Evolutionary conservation across 257 asterid species (phyloP), one percentile per base, ranked within the genome.

Genomic region (Jacaranda mimosifolia): DNA sequence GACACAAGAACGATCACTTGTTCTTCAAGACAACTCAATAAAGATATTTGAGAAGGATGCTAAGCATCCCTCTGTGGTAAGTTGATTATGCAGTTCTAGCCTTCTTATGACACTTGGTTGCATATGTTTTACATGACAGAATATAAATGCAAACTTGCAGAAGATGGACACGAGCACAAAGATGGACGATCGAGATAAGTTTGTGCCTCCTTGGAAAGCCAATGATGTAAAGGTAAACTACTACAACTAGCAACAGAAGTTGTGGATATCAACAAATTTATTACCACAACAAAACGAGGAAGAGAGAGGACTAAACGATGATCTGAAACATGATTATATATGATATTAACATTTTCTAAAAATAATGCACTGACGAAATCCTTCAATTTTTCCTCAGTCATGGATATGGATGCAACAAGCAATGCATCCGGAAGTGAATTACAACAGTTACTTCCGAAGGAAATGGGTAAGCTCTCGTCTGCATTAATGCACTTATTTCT

Each of bases 381-480:
- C 8, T 77, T 39, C 35, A 43, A 35, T 18, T 48, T 76, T 45
- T 74, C 58, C 45, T 48, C 79, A 94, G 98, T 92, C 98, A 72
- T 94, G 98, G 98, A 91, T 94, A 88, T 92, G 97, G 98, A 94
- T 94, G 98, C 98, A 94, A 75, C 98, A 94, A 88, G 98, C 98
- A 19, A 89, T 94, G 98, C 98, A 94, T 91, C 98, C 97, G 5
- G 98, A 94, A 84, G 82, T 94, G 84, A 92, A 94, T 75, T 94
- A 94, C 55, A 84, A 79, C 89, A 81, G 94, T 85, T 90, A 81
- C 84, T 89, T 92, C 93, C 85, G 73, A 79, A 89, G 83, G 86
- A 94, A 90, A 88, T 94, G 98, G 98, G 97, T 94, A 89, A 65
- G 86, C 69, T 40, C 70, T 51, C 19, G 12, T 19, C 55, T 36